A percentile compares a stretch with the other conserved stretches of the same genome.
Conservation (phyloP, 352 stramenopile species). For the Globisporangium heterothallicum region DNA sequence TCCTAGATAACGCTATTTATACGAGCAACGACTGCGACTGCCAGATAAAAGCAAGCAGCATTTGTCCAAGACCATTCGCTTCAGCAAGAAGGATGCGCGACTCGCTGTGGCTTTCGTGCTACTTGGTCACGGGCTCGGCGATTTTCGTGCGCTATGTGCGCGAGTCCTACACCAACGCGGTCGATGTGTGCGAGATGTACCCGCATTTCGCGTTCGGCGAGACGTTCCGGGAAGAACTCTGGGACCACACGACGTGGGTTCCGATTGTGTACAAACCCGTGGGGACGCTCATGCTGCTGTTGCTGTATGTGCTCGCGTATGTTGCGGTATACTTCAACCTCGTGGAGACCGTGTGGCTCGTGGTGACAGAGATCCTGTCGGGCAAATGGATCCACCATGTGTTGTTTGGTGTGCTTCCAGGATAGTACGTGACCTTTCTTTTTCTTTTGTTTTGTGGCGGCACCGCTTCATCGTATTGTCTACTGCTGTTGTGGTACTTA, state of each 20-base stretch:
- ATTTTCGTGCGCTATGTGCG: slow-evolving; percentile 39
- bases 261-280: slow-evolving; percentile 35
- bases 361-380: slow-evolving; percentile 41
- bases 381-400: slow-evolving; percentile 54
- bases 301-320: slow-evolving; percentile 23
- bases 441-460: slow-evolving; percentile 1
- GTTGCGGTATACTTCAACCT: slow-evolving; percentile 28
- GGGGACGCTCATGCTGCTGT: slow-evolving; percentile 39
- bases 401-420: slow-evolving; percentile 41
- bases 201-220: slow-evolving; percentile 56
- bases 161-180: slow-evolving; percentile 37
- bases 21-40: background rate
- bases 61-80: background rate
- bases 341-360: slow-evolving; percentile 39
- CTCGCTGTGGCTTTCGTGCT: slow-evolving; percentile 39
- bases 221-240: slow-evolving; percentile 53
- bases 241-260: slow-evolving; percentile 47
- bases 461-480: too few species aligned
- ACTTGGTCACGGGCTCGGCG: slow-evolving; percentile 29
- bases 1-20: too few species aligned
- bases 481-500: slow-evolving; percentile 1
- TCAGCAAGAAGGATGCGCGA: background rate
- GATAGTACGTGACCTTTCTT: slow-evolving; percentile 35
- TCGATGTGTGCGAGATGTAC: slow-evolving; percentile 51
- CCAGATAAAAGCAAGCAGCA: background rate